A percentile compares a stretch with the other conserved stretches of the same genome.
Evolutionary conservation across 2,329 filamentous ascomycete genomes (phyloP).

Genomic region (Penicillium sp.): DNA sequence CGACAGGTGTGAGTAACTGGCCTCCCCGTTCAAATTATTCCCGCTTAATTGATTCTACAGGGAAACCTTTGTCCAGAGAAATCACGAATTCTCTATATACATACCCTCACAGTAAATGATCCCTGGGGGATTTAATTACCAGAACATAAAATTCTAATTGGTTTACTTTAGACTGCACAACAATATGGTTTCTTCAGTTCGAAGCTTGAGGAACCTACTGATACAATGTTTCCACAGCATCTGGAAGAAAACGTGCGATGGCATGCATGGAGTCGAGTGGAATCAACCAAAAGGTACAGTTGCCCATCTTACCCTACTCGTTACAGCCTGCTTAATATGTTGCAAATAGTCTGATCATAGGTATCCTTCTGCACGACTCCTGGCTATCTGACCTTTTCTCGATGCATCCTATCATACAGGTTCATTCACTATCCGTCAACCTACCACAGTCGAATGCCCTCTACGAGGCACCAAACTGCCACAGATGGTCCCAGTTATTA

Average conservation of each 20-base stretch:
- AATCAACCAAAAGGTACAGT: conserved; percentile 8
- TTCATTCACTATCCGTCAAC: not conserved
- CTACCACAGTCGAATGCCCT: not conserved
- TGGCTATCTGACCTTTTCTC: conserved; percentile 11
- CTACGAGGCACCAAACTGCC: not conserved
- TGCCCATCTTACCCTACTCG: not conserved
- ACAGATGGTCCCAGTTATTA: not conserved
- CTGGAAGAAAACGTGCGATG: not conserved
- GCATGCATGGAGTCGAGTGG: conserved; percentile 6
- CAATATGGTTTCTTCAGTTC: conserved; percentile 2
- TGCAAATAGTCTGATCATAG: conserved; percentile 6
- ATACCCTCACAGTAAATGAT: not conserved
- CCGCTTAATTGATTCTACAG: not conserved
- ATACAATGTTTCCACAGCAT: not conserved
- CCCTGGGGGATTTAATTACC: not conserved
- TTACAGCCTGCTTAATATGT: not conserved
- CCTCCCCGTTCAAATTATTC: not conserved
- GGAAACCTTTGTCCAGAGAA: conserved; percentile 4
- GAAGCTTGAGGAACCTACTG: not conserved
- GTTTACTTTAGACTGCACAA: not conserved
- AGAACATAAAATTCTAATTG: not conserved
- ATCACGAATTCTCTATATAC: conserved; percentile 2
- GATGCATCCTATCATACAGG: conserved; percentile 3
- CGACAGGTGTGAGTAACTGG: conserved; percentile 1
- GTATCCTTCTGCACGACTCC: conserved; percentile 9